Evolutionary conservation across 2,329 filamentous ascomycete genomes (phyloP).

Genomic region (Botryosphaeria dothidea): DNA sequence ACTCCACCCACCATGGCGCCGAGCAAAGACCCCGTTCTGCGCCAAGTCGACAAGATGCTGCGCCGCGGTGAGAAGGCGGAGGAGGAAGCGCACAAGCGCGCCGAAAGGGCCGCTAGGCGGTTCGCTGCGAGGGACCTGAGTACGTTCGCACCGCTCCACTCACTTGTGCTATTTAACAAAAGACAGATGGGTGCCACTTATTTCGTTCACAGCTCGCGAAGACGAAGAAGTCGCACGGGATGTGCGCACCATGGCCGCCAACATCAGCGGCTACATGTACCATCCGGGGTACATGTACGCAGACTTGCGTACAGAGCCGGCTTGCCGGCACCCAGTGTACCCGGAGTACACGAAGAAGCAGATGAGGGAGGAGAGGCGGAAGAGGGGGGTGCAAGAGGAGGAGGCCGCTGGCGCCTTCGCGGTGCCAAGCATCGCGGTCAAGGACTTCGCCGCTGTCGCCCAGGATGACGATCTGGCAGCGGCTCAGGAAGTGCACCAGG

Average conservation of each 20-base stretch:
- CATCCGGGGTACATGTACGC: not conserved
- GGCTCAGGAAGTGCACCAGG: not conserved
- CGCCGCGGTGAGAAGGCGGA: not conserved
- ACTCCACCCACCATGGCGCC: not conserved
- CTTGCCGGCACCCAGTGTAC: not conserved
- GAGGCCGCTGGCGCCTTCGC: not conserved
- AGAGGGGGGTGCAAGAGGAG: not conserved
- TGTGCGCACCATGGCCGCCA: not conserved
- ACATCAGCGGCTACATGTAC: constrained; percentile 11
- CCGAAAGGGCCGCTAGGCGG: not conserved
- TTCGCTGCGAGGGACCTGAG: not conserved
- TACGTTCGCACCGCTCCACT: not conserved
- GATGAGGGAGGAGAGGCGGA: not conserved
- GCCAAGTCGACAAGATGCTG: not conserved
- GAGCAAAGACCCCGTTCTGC: not conserved
- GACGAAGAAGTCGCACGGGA: not conserved
- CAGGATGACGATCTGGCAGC: not conserved
- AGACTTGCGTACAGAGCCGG: constrained; percentile 1
- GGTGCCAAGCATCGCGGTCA: not conserved
- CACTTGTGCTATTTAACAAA: no score
- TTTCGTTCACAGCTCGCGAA: not conserved
- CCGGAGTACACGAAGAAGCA: not conserved
- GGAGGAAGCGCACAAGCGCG: not conserved
- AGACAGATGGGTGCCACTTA: not conserved
- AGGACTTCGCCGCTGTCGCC: not conserved